Percentiles rank a stretch among this genome's conserved stretches.
phyloP scores from a whole-genome alignment of 176 grass and related monocot genomes.

The Cenchrus americanus region DNA sequence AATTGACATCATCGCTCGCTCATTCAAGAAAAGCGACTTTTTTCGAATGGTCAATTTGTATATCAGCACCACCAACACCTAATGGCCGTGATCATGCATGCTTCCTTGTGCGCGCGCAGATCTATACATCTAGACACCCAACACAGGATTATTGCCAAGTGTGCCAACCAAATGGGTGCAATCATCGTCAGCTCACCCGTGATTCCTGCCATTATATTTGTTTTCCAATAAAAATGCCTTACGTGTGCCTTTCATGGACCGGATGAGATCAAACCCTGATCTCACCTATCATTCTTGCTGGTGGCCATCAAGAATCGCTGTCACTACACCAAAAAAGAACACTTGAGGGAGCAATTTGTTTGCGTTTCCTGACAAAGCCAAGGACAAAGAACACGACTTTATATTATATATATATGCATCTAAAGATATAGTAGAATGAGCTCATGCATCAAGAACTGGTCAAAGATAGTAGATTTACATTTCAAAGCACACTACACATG shows the following conservation, averaged over 20 bases:
- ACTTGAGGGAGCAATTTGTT: neutral
- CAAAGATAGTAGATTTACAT: neutral
- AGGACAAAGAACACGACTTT: constrained; percentile 47
- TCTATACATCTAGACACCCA: neutral
- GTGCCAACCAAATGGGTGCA: constrained; percentile 27
- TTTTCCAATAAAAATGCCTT: constrained; percentile 24
- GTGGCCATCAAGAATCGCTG: neutral
- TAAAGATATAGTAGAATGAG: constrained; percentile 20
- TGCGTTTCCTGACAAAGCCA: constrained; percentile 15
- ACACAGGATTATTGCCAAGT: constrained; percentile 11
- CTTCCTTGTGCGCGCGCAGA: neutral
- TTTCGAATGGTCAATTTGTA: neutral
- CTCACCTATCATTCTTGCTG: constrained; percentile 19
- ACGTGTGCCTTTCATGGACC: constrained; percentile 18
- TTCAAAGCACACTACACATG: neutral
- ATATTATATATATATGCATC: neutral
- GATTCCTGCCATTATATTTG: neutral
- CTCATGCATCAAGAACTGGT: constrained; percentile 35
- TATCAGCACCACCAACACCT: neutral
- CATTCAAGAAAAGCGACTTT: neutral
- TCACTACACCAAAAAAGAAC: neutral
- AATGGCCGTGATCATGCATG: neutral
- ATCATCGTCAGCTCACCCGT: constrained; percentile 28
- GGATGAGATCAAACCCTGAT: constrained; percentile 1
- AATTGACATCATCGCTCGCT: neutral